These are phyloP conservation scores for Pythium insidiosum DNA, from an alignment of 352 stramenopile genomes.

Conservation along the genomic window DNA sequence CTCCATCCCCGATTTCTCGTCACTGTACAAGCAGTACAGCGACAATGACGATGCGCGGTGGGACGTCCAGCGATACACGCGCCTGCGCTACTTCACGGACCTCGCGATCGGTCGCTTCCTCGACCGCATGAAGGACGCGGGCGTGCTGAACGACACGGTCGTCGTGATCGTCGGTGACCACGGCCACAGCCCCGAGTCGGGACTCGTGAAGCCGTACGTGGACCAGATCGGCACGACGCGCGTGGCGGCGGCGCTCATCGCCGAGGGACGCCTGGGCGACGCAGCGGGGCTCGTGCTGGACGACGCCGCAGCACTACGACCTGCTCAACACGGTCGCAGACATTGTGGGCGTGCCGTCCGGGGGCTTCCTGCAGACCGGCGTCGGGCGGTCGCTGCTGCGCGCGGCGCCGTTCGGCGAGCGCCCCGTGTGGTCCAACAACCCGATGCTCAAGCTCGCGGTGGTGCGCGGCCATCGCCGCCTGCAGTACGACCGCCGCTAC, in stretches of 20 bases:
- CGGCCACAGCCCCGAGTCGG: conserved; percentile 31
- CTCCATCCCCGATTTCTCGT: conserved; percentile 27
- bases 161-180: conserved; percentile 48
- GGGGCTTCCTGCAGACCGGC: conserved; percentile 8
- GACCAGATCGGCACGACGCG: conserved; percentile 21
- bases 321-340: conserved; percentile 15
- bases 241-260: conserved; percentile 9
- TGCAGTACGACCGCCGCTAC: conserved; percentile 33
- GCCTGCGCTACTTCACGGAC: conserved; percentile 45
- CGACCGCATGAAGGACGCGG: conserved; percentile 29
- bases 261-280: conserved; percentile 4
- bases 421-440: conserved; percentile 50
- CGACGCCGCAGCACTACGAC: conserved; percentile 9
- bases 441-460: conserved; percentile 30
- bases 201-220: conserved; percentile 5
- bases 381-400: conserved; percentile 29
- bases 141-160: conserved; percentile 43
- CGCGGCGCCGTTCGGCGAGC: conserved; percentile 19
- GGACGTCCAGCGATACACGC: conserved; percentile 28
- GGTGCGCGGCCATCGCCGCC: conserved; percentile 23
- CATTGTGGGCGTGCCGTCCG: conserved; percentile 8
- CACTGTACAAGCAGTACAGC: conserved; percentile 12
- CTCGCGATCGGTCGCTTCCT: conserved; percentile 40
- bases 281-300: conserved; percentile 6
- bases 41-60: too few species aligned